These are phyloP conservation scores for Sporothrix inflata DNA, from an alignment of 2,329 filamentous ascomycete species.

Conservation along the genomic window DNA sequence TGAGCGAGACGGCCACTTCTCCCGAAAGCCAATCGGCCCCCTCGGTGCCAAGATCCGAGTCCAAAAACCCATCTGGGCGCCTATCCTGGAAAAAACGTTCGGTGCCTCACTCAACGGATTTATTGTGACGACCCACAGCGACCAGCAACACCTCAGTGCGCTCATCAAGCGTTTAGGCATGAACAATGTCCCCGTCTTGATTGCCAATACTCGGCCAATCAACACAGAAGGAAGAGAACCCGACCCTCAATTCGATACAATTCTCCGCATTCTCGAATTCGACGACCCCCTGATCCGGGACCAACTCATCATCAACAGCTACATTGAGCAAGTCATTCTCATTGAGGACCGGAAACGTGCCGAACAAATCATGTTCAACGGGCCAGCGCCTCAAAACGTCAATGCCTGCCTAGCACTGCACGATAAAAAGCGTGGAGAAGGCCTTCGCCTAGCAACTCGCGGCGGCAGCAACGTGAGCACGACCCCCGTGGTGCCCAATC, in stretches of 20 bases:
- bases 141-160: conserved; percentile 68
- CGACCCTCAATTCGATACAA: conserved; percentile 71
- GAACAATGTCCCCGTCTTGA: conserved; percentile 61
- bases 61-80: conserved; percentile 78
- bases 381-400: conserved; percentile 68
- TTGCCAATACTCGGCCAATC: conserved; percentile 60
- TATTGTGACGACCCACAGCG: conserved; percentile 75
- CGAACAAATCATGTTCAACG: conserved; percentile 68
- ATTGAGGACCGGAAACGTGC: conserved; percentile 70
- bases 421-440: conserved; percentile 62
- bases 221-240: conserved; percentile 74
- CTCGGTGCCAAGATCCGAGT: conserved; percentile 78
- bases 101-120: conserved; percentile 75
- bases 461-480: conserved; percentile 44
- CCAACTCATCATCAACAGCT: conserved; percentile 79
- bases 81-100: conserved; percentile 76
- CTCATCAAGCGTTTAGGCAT: conserved; percentile 64
- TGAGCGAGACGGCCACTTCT: conserved; percentile 68
- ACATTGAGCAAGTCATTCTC: conserved; percentile 82
- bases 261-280: conserved; percentile 79
- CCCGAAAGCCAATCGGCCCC: conserved; percentile 76
- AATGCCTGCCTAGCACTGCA: conserved; percentile 71
- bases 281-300: conserved; percentile 78
- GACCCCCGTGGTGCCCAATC: conserved; percentile 50
- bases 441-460: conserved; percentile 58